Percentiles rank a stretch among this genome's conserved stretches.
Conservation (phyloP, 768 basidiomycete species). For the Suillus cothurnatus region DNA sequence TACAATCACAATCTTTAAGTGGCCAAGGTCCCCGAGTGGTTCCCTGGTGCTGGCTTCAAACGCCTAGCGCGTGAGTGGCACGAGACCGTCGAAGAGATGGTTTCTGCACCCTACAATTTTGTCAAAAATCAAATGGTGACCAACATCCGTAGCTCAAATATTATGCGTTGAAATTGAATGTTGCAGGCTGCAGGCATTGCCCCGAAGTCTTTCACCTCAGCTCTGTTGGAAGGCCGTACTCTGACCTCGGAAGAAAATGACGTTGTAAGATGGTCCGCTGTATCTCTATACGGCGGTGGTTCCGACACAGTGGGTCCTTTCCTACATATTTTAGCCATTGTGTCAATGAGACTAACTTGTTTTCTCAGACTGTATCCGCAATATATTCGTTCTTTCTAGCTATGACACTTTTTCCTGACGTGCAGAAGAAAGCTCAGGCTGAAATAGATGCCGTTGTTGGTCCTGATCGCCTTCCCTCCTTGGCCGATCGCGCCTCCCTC, state of each 20-base stretch:
- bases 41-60: conserved; percentile 59
- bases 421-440: conserved; percentile 57
- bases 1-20: conserved; percentile 25
- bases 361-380: conserved; percentile 57
- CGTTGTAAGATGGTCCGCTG: conserved; percentile 27
- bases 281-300: conserved; percentile 59
- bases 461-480: conserved; percentile 59
- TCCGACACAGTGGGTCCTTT: conserved; percentile 41
- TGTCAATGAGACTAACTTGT: too few species aligned
- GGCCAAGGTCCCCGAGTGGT: conserved; percentile 53
- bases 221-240: conserved; percentile 39
- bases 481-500: conserved; percentile 57
- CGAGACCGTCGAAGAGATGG: conserved; percentile 55
- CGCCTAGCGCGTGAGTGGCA: conserved; percentile 54
- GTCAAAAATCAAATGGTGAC: conserved; percentile 64
- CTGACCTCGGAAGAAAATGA: background rate
- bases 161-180: background rate
- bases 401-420: conserved; percentile 58
- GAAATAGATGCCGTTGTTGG: conserved; percentile 66
- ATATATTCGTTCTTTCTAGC: conserved; percentile 65
- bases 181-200: conserved; percentile 53
- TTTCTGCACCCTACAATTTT: conserved; percentile 54
- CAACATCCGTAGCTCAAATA: background rate
- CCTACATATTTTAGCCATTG: too few species aligned
- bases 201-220: conserved; percentile 56